phyloP scores from a whole-genome alignment of 2,329 filamentous ascomycete species.

The Venturia nashicola region DNA sequence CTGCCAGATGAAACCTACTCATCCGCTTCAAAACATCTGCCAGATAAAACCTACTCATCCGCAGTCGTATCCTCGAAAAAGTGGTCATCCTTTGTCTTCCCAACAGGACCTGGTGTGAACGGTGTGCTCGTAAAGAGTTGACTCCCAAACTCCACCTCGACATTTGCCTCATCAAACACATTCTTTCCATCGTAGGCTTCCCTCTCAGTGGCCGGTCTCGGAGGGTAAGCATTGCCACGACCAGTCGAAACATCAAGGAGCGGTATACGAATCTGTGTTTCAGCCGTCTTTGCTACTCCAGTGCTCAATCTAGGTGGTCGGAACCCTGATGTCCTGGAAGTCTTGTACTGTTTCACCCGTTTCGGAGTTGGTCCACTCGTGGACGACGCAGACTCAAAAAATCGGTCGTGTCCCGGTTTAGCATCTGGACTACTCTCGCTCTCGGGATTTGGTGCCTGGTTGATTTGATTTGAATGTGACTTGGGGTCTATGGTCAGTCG shows the following conservation, averaged over 20 bases:
- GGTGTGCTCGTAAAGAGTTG: slow-evolving; percentile 27
- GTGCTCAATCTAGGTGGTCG: slow-evolving; percentile 18
- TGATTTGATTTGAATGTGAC: background rate
- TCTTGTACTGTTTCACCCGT: slow-evolving; percentile 23
- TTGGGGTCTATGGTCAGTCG: slow-evolving; percentile 2
- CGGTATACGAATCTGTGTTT: slow-evolving; percentile 13
- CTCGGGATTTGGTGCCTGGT: background rate
- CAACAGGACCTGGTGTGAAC: slow-evolving; percentile 16
- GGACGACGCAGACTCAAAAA: slow-evolving; percentile 19
- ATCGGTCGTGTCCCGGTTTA: background rate
- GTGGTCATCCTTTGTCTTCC: background rate
- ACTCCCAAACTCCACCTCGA: slow-evolving; percentile 24
- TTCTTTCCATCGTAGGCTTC: background rate
- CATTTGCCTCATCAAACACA: background rate
- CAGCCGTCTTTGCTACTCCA: slow-evolving; percentile 13
- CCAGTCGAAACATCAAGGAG: slow-evolving; percentile 19
- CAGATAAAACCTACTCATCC: background rate
- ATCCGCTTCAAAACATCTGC: background rate
- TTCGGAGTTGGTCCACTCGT: slow-evolving; percentile 28
- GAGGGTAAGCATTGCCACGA: slow-evolving; percentile 15
- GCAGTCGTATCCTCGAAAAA: background rate
- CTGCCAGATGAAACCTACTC: background rate
- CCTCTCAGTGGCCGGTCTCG: slow-evolving; percentile 19
- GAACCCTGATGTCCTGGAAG: slow-evolving; percentile 20
- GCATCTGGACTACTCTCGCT: background rate